Percentiles rank a stretch among this genome's conserved stretches.
Evolutionary conservation across 2,329 filamentous ascomycete genomes (phyloP).

Genomic region (Macrophomina pseudophaseolina): DNA sequence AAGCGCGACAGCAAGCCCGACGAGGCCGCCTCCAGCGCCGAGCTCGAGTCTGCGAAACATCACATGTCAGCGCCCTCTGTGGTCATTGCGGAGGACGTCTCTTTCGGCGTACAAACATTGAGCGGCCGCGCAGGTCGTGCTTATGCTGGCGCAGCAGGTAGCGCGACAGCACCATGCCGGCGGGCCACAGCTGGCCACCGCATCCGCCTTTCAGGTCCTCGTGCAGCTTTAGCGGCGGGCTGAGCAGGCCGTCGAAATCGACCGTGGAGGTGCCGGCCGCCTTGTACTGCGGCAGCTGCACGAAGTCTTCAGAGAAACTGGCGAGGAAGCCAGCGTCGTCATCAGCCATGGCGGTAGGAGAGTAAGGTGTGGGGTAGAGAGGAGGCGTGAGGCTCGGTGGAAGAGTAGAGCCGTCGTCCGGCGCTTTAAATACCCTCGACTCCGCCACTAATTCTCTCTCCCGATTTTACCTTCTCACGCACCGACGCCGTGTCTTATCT

Average conservation of each 20-base stretch:
- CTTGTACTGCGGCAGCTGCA: conserved; percentile 60
- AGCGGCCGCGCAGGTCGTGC: conserved; percentile 66
- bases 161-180: conserved; percentile 84
- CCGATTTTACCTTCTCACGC: too few relatives aligned
- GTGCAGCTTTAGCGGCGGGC: conserved; percentile 72
- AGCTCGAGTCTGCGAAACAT: conserved; percentile 73
- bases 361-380: neutral
- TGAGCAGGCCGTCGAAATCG: conserved; percentile 75
- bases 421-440: neutral
- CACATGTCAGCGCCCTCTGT: conserved; percentile 29
- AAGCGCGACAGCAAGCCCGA: conserved; percentile 68
- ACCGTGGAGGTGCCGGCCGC: conserved; percentile 57
- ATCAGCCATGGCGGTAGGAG: neutral
- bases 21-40: conserved; percentile 88
- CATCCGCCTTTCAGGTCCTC: conserved; percentile 89
- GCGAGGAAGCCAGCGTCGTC: conserved; percentile 36
- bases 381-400: conserved; percentile 4
- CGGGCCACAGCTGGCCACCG: conserved; percentile 93
- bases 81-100: neutral
- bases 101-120: conserved; percentile 67
- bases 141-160: conserved; percentile 80
- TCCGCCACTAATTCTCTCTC: neutral
- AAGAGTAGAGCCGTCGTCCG: neutral
- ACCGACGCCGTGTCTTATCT: neutral
- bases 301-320: conserved; percentile 59